phyloP scores from a whole-genome alignment of 768 basidiomycete species.

The Russula sp. region DNA sequence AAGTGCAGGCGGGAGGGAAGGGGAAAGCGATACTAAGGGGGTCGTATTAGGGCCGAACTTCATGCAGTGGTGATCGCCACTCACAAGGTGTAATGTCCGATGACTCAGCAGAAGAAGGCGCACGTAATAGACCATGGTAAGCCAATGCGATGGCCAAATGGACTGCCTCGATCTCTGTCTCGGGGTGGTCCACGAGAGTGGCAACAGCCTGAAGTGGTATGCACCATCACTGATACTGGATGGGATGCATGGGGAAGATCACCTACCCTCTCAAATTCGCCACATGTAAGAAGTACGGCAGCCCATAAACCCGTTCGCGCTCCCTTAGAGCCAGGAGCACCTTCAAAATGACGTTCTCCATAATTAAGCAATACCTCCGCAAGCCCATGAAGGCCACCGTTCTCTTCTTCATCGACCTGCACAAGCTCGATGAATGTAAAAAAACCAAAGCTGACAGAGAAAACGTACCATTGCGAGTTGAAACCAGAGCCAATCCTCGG shows the following conservation, averaged over 20 bases:
- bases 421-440: conserved; percentile 1
- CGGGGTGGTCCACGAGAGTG: conserved; percentile 78
- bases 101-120: conserved; percentile 73
- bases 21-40: conserved; percentile 57
- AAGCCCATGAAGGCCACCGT: conserved; percentile 63
- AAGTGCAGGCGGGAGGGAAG: conserved; percentile 61
- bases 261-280: conserved; percentile 86
- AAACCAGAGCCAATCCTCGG: conserved; percentile 99
- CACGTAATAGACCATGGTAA: conserved; percentile 87
- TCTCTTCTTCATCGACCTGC: conserved; percentile 76
- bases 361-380: conserved; percentile 71
- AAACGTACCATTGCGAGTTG: conserved; percentile 75
- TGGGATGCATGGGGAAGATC: not conserved
- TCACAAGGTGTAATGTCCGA: conserved; percentile 78
- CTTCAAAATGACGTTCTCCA: conserved; percentile 78
- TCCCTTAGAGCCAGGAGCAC: conserved; percentile 50
- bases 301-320: conserved; percentile 69
- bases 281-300: conserved; percentile 79
- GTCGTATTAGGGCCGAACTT: not conserved
- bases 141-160: conserved; percentile 88
- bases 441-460: not conserved
- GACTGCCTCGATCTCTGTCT: conserved; percentile 88
- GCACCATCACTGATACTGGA: not conserved
- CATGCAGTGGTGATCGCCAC: conserved; percentile 20
- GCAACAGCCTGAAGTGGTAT: conserved; percentile 66